Evolutionary conservation across 305 asterid genomes (phyloP).

Genomic region (Plantago coronopus): DNA sequence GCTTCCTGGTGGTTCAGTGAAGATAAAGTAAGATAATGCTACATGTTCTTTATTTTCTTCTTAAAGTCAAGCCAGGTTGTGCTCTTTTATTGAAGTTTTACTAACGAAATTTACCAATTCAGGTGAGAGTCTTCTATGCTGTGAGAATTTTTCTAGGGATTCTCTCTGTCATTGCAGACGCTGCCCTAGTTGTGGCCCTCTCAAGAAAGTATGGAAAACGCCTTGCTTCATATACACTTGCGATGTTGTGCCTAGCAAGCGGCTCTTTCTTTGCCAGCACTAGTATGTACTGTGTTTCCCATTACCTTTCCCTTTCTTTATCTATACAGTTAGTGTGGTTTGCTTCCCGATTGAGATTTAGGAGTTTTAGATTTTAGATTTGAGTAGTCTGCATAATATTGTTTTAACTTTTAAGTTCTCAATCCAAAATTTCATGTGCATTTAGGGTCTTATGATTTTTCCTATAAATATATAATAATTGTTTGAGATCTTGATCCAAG

Average conservation of each 20-base stretch:
- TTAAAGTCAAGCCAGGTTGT: constrained; percentile 10
- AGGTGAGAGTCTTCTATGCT: constrained; percentile 91
- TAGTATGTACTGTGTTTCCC: constrained; percentile 45
- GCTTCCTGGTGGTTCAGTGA: constrained; percentile 91
- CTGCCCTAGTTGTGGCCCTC: constrained; percentile 87
- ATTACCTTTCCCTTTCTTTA: constrained; percentile 3
- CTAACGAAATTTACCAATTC: constrained; percentile 26
- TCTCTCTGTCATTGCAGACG: constrained; percentile 69
- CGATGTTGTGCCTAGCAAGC: constrained; percentile 94
- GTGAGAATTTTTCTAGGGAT: constrained; percentile 76
- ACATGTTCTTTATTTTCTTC: constrained; percentile 8
- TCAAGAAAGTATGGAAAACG: constrained; percentile 93
- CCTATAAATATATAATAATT: no score
- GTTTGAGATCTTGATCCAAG: not conserved
- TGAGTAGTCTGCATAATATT: no score
- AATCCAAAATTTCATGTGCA: no score
- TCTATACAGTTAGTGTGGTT: not conserved
- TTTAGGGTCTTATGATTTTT: no score
- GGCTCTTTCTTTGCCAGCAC: constrained; percentile 99
- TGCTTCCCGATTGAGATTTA: constrained; percentile 6
- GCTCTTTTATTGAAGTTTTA: constrained; percentile 16
- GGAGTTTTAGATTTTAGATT: no score
- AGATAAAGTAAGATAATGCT: constrained; percentile 65
- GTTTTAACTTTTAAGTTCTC: no score
- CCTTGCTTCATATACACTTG: constrained; percentile 87